Base-by-base conservation (phyloP, 2,329 filamentous ascomycete species). In the Paraconiothyrium brasiliense region DNA sequence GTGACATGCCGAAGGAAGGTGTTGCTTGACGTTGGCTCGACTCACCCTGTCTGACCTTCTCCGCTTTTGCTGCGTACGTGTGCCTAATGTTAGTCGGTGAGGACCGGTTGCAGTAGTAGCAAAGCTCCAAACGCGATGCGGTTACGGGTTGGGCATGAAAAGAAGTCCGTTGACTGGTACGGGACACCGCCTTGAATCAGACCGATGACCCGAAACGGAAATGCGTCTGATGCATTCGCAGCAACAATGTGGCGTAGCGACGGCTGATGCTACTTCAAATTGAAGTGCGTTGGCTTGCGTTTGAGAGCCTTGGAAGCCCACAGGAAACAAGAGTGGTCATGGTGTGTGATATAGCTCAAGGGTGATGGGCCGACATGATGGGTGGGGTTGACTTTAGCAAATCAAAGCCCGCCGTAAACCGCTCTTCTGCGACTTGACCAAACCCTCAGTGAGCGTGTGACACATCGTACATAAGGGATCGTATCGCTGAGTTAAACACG, bases 271-370 rank as follows among this genome's bases (percentile, higher is more conserved):
- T n/a, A 22, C 24, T 22, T 35, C 16, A n/a, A 27, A 27, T 13
- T 3, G n/a, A 35, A n/a, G 34, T 47, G 39, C 35, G 24, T 52
- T 52, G 16, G 51, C 56, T 50, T 62, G 44, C 32, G 44, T 51
- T 62, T 47, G 39, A 24, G 10, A 20, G 2, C 43, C 32, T 46
- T 58, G 54, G 22, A 24, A 46, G 22, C 20, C 43, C 32, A 49
- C n/a, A n/a, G n/a, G 13, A 34, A 22, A 1, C 20, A 2, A 49
- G 34, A 22, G 35, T 6, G 49, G 49, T 24, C 22, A 20, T 39
- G 20, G 27, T 52, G n/a, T 52, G 49, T 41, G 20, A 24, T 52
- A 43, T 54, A 43, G 51, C 22, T n/a, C 46, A 7, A 48, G 46
- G 43, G 43, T 46, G 20, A 46, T 32, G 46, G 46, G 46, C 24